A percentile compares a stretch with the other conserved stretches of the same genome.
These are phyloP conservation scores for Epichloe bromicola DNA, from an alignment of 2,329 filamentous ascomycete genomes.

Conservation along the genomic window DNA sequence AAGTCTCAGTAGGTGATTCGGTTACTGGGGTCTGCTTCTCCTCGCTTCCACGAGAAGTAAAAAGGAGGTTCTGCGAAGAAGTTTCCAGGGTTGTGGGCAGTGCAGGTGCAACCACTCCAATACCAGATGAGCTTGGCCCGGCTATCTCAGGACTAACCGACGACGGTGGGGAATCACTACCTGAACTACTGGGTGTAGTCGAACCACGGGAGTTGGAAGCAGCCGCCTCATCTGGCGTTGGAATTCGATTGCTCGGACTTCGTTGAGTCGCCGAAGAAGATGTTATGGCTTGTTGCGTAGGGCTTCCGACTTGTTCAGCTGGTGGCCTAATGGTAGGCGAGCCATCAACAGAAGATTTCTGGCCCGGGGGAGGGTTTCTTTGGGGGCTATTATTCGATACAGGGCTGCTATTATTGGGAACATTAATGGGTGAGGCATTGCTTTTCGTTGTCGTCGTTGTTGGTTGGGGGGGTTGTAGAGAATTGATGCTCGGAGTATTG, in stretches of 20 bases:
- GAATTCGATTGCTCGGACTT: neutral
- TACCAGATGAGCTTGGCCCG: neutral
- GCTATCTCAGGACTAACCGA: neutral
- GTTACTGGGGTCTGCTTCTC: neutral
- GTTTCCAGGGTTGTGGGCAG: neutral
- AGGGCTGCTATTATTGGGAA: neutral
- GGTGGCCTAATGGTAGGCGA: neutral
- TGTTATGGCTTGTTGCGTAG: neutral
- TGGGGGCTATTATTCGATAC: neutral
- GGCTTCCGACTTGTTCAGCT: neutral
- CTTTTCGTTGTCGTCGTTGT: neutral
- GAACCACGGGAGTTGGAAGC: neutral
- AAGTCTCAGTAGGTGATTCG: neutral
- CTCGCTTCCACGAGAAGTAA: neutral
- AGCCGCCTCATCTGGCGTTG: neutral
- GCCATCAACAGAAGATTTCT: neutral
- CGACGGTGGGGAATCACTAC: neutral
- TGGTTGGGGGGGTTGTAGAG: neutral
- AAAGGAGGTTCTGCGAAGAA: neutral
- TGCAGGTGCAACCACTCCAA: neutral
- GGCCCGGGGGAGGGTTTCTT: neutral
- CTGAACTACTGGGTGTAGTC: neutral
- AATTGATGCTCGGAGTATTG: neutral
- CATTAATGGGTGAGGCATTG: neutral
- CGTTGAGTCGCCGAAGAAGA: neutral